phyloP scores from a whole-genome alignment of 768 basidiomycete genomes.

The Dacryopinax primogenitus region DNA sequence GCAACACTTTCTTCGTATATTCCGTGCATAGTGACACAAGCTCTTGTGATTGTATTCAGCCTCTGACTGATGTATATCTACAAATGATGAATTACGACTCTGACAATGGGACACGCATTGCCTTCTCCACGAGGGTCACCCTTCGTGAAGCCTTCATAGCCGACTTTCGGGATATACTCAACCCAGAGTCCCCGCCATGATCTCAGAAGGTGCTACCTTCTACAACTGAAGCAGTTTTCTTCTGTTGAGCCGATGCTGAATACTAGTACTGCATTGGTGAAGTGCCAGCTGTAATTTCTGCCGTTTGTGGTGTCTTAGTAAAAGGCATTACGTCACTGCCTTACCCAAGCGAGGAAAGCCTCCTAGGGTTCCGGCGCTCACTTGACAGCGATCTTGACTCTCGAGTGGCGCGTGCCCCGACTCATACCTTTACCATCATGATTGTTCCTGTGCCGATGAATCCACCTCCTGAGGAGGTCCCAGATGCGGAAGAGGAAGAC shows the following conservation, averaged over 20 bases:
- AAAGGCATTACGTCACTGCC: neutral
- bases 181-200: too few relatives aligned
- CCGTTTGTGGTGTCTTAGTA: neutral
- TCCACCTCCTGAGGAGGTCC: slow-evolving; percentile 1
- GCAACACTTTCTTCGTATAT: neutral
- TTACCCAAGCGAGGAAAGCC: neutral
- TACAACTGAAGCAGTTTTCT: too few relatives aligned
- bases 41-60: too few relatives aligned
- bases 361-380: neutral
- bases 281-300: neutral
- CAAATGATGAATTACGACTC: too few relatives aligned
- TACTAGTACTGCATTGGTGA: neutral
- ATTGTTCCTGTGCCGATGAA: neutral
- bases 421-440: neutral
- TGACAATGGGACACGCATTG: too few relatives aligned
- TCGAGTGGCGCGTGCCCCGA: too few relatives aligned
- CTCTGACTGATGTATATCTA: too few relatives aligned
- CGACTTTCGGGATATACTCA: too few relatives aligned
- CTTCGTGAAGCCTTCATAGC: too few relatives aligned
- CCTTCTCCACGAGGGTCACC: too few relatives aligned
- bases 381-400: neutral
- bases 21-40: neutral
- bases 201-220: too few relatives aligned
- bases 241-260: too few relatives aligned
- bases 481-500: slow-evolving; percentile 23